phyloP scores from a whole-genome alignment of 345 rosid species.

The Ceriops zippeliana region DNA sequence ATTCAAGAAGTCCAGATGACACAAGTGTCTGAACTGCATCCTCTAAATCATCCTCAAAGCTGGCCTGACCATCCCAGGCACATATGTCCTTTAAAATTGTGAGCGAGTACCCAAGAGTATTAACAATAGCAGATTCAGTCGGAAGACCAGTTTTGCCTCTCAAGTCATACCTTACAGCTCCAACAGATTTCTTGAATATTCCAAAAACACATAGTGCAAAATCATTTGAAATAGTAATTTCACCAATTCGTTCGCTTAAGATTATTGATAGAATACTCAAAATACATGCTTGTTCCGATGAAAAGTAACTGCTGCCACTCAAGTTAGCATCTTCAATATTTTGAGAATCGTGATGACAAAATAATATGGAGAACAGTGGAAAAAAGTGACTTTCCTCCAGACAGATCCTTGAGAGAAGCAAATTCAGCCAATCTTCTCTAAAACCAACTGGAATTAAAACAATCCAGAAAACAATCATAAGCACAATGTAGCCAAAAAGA shows the following conservation, averaged over 20 bases:
- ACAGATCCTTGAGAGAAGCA: slow-evolving; percentile 63
- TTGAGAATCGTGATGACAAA: slow-evolving; percentile 11
- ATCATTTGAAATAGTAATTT: slow-evolving; percentile 29
- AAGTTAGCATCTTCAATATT: slow-evolving; percentile 15
- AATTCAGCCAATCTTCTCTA: slow-evolving; percentile 71
- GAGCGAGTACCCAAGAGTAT: slow-evolving; percentile 66
- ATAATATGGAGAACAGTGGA: slow-evolving; percentile 38
- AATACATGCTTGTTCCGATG: slow-evolving; percentile 61
- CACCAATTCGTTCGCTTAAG: slow-evolving; percentile 43
- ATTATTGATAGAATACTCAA: slow-evolving; percentile 53
- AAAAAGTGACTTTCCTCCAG: slow-evolving; percentile 51
- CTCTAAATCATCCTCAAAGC: slow-evolving; percentile 22
- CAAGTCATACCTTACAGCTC: slow-evolving; percentile 29
- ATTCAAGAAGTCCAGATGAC: slow-evolving; percentile 47
- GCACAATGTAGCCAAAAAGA: neutral
- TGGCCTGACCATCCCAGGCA: slow-evolving; percentile 37
- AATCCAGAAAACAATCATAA: slow-evolving; percentile 8
- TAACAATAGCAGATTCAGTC: slow-evolving; percentile 39
- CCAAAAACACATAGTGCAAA: slow-evolving; percentile 14
- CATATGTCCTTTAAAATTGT: slow-evolving; percentile 55
- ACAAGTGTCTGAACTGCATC: slow-evolving; percentile 39
- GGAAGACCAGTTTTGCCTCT: slow-evolving; percentile 55
- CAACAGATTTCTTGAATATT: slow-evolving; percentile 39
- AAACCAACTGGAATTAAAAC: slow-evolving; percentile 51
- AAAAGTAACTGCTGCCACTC: slow-evolving; percentile 25